Evolutionary conservation across 1,284 basidiomycete genomes (phyloP).

Genomic region (Heterobasidion irregulare): DNA sequence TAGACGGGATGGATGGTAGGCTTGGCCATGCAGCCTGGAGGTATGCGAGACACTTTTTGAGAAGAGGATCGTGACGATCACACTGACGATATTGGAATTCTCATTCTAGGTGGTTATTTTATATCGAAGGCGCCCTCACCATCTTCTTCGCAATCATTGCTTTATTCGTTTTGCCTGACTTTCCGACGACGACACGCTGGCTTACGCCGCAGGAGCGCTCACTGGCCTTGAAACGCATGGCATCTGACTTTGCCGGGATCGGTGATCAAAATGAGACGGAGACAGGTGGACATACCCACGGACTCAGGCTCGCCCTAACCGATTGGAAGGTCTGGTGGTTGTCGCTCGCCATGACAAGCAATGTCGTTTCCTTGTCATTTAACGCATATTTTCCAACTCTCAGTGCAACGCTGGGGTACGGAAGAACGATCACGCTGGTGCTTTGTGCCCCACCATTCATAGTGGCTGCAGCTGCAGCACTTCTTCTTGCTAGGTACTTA

Average conservation of each 20-base stretch:
- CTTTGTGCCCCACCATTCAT: constrained; percentile 74
- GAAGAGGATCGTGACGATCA: no score
- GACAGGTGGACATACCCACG: constrained; percentile 27
- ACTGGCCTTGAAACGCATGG: constrained; percentile 63
- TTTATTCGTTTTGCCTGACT: constrained; percentile 70
- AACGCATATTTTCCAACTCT: constrained; percentile 68
- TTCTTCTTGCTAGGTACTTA: constrained; percentile 35
- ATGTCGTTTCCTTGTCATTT: constrained; percentile 60
- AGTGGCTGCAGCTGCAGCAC: constrained; percentile 51
- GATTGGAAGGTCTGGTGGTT: constrained; percentile 75
- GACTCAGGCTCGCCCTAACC: constrained; percentile 47
- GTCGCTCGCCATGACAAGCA: constrained; percentile 40
- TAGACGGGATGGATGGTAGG: constrained; percentile 60
- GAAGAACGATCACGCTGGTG: constrained; percentile 51
- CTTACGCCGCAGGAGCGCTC: constrained; percentile 54
- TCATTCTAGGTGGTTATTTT: constrained; percentile 59
- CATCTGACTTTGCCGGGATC: constrained; percentile 51
- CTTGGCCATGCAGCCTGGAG: constrained; percentile 72
- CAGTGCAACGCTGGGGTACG: constrained; percentile 59
- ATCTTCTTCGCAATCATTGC: constrained; percentile 51
- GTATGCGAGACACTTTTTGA: constrained; percentile 17
- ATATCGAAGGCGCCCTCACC: constrained; percentile 42
- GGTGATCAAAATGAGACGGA: constrained; percentile 34
- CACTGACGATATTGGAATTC: no score
- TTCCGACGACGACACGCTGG: constrained; percentile 51